Percentiles rank a stretch among this genome's conserved stretches.
Evolutionary conservation across 78 protist genomes (phyloP).

Genomic region (Tieghemostelium lacteum): DNA sequence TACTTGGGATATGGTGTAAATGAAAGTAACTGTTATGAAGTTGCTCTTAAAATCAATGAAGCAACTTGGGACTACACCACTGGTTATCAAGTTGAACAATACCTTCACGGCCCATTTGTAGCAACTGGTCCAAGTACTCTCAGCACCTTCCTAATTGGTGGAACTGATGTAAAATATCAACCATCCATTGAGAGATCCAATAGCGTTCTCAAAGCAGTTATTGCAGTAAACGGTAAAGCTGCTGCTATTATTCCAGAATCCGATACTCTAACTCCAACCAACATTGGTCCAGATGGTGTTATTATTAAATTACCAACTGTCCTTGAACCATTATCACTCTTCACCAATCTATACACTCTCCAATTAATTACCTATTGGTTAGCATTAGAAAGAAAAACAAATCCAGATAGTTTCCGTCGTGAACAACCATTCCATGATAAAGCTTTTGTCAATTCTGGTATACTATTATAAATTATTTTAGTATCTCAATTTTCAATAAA

Average conservation of each 20-base stretch:
- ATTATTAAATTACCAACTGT: conserved; percentile 3
- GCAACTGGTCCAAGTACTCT: not conserved
- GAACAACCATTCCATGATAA: conserved; percentile 24
- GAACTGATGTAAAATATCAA: not conserved
- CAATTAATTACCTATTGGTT: conserved; percentile 57
- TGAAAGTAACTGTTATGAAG: conserved; percentile 26
- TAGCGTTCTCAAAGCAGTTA: conserved; percentile 14
- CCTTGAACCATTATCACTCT: conserved; percentile 23
- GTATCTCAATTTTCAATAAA: no score
- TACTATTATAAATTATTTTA: no score
- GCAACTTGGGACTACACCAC: not conserved
- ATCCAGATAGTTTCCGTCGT: conserved; percentile 49
- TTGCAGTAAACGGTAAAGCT: conserved; percentile 1
- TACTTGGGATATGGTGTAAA: conserved; percentile 45
- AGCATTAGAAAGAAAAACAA: conserved; percentile 11
- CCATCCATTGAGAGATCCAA: conserved; percentile 1
- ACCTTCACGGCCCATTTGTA: conserved; percentile 64
- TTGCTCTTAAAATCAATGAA: conserved; percentile 53
- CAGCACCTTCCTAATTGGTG: conserved; percentile 3
- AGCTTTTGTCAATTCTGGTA: no score
- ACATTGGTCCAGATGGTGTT: conserved; percentile 4
- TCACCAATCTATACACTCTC: conserved; percentile 22
- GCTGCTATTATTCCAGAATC: conserved; percentile 7
- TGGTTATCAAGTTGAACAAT: conserved; percentile 30
- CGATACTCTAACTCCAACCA: not conserved